Base-by-base conservation (phyloP, 257 asterid species). In the Ilex aquifolium region DNA sequence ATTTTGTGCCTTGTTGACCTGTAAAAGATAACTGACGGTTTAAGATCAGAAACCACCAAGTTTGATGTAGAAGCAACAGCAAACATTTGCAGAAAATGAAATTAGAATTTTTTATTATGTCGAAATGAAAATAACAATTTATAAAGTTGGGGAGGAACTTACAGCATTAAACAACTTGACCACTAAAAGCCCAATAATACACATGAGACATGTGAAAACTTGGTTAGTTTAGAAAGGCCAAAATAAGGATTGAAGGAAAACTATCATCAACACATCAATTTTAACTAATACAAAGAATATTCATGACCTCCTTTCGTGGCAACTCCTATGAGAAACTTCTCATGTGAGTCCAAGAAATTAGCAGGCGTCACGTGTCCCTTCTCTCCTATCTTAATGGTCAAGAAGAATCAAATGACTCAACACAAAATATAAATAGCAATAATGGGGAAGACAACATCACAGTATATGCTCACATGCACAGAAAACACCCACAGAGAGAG, bases 131-230 rank as follows among this genome's bases (percentile, higher is more conserved):
- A 13, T n/a, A 62, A 10, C n/a, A 50, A 14, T 44, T 29, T 48
- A 7, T 55, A 74, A 54, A 10, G 44, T 21, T 46, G 57, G 51
- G 56, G 6, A 52, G 50, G 64, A 60, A 83, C 97, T 87, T 87
- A 93, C 97, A 53, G 95, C 99, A 72, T 93, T 93, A 53, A 93
- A 93, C 76, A 93, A 64, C 90, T 93, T 93, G 79, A 93, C 97
- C 82, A 93, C 99, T 93, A 84, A 32, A 62, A 61, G 2, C 46
- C 70, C 74, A 66, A 64, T 72, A 62, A n/a, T 7, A 44, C 17
- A 68, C 50, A 64, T 3, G 66, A n/a, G 42, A 52, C 76, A 50
- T 30, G 31, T 62, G 3, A 66, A 63, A 67, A 80, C 63, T 53
- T 54, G 57, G 31, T 55, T 44, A 65, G 36, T 46, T 67, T 51